Conservation (phyloP, 2,329 filamentous ascomycete species). For the Penicillium occitanis region DNA sequence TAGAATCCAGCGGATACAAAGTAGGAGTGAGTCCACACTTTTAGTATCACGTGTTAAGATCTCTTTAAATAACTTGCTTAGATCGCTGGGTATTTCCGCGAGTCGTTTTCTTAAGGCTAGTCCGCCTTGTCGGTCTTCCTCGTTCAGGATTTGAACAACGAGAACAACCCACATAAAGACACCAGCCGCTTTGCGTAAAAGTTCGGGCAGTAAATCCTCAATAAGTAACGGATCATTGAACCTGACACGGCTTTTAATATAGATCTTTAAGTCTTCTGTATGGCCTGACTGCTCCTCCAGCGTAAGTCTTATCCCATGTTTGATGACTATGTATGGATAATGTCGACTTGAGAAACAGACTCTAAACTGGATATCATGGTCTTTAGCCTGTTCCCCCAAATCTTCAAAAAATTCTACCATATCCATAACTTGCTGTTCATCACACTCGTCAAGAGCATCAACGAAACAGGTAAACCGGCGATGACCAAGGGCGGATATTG, state of each 20-base stretch:
- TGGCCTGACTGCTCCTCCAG: conserved; percentile 46
- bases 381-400: conserved; percentile 27
- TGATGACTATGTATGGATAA: conserved; percentile 44
- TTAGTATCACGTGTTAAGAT: conserved; percentile 21
- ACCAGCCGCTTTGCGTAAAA: conserved; percentile 43
- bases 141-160: conserved; percentile 46
- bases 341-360: conserved; percentile 47
- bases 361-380: conserved; percentile 24
- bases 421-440: conserved; percentile 38
- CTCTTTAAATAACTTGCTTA: conserved; percentile 23
- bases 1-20: conserved; percentile 15
- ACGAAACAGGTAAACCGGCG: conserved; percentile 37
- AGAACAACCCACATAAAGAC: conserved; percentile 49
- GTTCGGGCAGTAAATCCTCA: conserved; percentile 29
- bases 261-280: conserved; percentile 7
- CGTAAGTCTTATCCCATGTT: conserved; percentile 32
- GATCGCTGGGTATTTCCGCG: conserved; percentile 32
- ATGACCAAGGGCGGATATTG: conserved; percentile 22
- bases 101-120: conserved; percentile 34
- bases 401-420: conserved; percentile 42
- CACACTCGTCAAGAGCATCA: conserved; percentile 51
- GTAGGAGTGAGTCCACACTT: conserved; percentile 9
- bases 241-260: neutral
- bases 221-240: conserved; percentile 23
- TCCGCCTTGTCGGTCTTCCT: conserved; percentile 33